These are phyloP conservation scores for Coprinopsis strossmayeri DNA, from an alignment of 768 basidiomycete species.

Conservation along the genomic window DNA sequence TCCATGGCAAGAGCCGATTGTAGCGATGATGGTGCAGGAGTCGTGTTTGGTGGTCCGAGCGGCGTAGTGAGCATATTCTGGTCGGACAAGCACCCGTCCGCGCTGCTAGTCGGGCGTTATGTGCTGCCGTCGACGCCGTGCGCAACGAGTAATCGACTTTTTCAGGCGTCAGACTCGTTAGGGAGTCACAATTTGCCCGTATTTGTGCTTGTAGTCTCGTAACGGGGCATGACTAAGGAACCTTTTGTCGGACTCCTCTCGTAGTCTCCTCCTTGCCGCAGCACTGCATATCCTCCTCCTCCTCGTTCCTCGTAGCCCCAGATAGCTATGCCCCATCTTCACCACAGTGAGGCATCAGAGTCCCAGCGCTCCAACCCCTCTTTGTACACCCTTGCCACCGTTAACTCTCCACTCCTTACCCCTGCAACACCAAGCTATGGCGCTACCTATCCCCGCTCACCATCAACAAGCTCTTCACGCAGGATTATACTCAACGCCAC, in stretches of 20 bases:
- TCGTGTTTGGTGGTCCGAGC: constrained; percentile 23
- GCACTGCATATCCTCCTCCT: background rate
- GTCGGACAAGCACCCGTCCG: background rate
- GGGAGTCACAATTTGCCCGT: constrained; percentile 23
- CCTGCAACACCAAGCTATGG: constrained; percentile 48
- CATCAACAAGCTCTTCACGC: constrained; percentile 35
- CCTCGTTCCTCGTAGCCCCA: background rate
- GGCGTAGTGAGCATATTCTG: constrained; percentile 30
- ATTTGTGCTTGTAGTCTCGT: constrained; percentile 23
- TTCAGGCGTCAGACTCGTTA: constrained; percentile 6
- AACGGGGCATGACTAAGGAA: constrained; percentile 13
- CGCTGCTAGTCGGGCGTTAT: background rate
- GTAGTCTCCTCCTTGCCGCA: background rate
- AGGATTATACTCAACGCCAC: constrained; percentile 73
- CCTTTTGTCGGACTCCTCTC: constrained; percentile 6
- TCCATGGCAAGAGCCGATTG: constrained; percentile 69
- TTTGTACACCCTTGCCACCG: constrained; percentile 60
- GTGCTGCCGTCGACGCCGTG: constrained; percentile 1
- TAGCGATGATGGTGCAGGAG: constrained; percentile 38
- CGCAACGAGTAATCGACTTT: constrained; percentile 8
- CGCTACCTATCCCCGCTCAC: constrained; percentile 35
- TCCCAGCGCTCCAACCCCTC: constrained; percentile 23
- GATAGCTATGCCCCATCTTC: constrained; percentile 17
- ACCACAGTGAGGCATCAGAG: constrained; percentile 15
- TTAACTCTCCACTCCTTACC: constrained; percentile 39